Conservation (phyloP, 179 eudicot species). For the Silene vulgaris region DNA sequence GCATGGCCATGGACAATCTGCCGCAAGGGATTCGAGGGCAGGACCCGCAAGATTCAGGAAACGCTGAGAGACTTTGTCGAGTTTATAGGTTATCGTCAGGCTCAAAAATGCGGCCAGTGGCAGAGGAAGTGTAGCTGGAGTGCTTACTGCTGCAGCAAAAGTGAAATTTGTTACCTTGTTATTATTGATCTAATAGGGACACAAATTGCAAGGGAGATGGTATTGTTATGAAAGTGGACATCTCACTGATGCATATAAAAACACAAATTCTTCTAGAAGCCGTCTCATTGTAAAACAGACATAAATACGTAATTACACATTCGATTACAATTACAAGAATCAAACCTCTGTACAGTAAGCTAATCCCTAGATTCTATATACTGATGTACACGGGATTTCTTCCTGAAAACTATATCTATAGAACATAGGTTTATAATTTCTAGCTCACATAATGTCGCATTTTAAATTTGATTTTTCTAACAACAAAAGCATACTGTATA, state of each 20-base stretch:
- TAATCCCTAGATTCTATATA: too few species aligned
- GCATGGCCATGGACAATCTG: conserved; percentile 99
- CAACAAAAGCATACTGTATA: too few species aligned
- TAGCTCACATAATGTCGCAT: too few species aligned
- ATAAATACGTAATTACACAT: too few species aligned
- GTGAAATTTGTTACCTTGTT: conserved; percentile 4
- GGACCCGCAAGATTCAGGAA: conserved; percentile 97
- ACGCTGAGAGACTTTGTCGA: conserved; percentile 83
- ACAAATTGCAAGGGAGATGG: background rate
- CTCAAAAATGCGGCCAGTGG: conserved; percentile 97
- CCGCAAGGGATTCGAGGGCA: conserved; percentile 89
- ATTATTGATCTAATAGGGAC: background rate
- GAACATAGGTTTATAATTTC: too few species aligned
- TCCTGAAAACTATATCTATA: too few species aligned
- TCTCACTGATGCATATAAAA: background rate
- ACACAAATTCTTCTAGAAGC: background rate
- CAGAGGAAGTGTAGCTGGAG: conserved; percentile 84
- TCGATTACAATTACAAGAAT: too few species aligned
- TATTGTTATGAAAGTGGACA: background rate
- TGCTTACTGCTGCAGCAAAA: conserved; percentile 48
- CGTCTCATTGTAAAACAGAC: too few species aligned
- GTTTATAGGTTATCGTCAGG: conserved; percentile 93
- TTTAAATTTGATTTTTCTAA: too few species aligned
- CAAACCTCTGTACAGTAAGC: too few species aligned
- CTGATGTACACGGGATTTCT: too few species aligned